Conservation (phyloP, 768 basidiomycete species). For the Glaciozyma martinii region DNA sequence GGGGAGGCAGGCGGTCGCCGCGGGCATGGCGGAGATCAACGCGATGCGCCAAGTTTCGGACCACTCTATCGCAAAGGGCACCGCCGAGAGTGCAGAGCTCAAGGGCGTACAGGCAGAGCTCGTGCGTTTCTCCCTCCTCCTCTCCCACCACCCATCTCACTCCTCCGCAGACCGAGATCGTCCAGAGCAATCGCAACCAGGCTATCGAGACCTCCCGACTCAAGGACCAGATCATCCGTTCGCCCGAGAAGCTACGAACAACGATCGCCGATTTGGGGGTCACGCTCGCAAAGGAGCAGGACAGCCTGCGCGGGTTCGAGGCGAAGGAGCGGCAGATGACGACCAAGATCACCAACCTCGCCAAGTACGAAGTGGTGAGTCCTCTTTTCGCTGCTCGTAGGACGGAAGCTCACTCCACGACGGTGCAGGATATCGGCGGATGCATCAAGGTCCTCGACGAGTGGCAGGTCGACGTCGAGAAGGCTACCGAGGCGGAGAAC, state of each 20-base stretch:
- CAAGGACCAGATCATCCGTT: not conserved
- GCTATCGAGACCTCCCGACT: not conserved
- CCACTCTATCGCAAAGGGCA: not conserved
- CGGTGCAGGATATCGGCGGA: slow-evolving; percentile 18
- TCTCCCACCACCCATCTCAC: not conserved
- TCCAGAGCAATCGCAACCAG: not conserved
- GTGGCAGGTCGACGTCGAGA: slow-evolving; percentile 21
- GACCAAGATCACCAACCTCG: slow-evolving; percentile 17
- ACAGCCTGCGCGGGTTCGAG: not conserved
- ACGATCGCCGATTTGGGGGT: not conserved
- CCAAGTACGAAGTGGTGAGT: slow-evolving; percentile 18
- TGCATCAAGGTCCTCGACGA: slow-evolving; percentile 28
- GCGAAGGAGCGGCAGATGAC: slow-evolving; percentile 15
- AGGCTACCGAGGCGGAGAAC: slow-evolving; percentile 10
- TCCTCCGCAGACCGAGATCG: not conserved
- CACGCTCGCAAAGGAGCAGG: not conserved
- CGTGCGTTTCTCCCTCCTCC: not conserved
- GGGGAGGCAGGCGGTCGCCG: not conserved
- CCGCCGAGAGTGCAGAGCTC: not conserved
- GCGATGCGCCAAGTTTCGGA: not conserved
- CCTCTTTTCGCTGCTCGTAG: too few relatives aligned
- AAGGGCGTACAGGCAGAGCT: not conserved
- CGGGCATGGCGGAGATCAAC: not conserved
- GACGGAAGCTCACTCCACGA: not conserved
- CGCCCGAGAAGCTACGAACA: not conserved